These are phyloP conservation scores for Daldinia decipiens DNA, from an alignment of 495 filamentous ascomycete species.

Conservation along the genomic window DNA sequence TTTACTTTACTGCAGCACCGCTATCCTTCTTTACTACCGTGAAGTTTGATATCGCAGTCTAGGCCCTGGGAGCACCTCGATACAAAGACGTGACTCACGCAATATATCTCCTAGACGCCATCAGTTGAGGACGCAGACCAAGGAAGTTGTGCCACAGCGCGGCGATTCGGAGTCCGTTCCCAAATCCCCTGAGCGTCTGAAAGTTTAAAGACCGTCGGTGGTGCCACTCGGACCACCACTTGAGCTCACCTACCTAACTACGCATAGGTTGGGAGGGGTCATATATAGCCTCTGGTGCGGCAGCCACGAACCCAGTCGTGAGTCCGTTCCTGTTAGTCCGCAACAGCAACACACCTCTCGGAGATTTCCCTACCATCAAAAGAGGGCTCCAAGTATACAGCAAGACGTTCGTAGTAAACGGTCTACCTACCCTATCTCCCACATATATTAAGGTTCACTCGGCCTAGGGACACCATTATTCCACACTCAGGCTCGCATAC, in stretches of 20 bases:
- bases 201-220: conserved; percentile 22
- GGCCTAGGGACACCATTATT: conserved; percentile 1
- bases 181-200: conserved; percentile 20
- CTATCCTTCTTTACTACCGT: neutral
- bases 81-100: neutral
- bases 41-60: neutral
- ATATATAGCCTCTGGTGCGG: conserved; percentile 19
- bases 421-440: conserved; percentile 11
- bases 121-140: neutral
- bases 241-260: neutral
- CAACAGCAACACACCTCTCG: conserved; percentile 19
- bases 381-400: conserved; percentile 4
- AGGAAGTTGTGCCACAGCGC: neutral
- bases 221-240: conserved; percentile 19
- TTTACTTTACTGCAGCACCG: neutral
- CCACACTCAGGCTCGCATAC: conserved; percentile 8
- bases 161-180: conserved; percentile 34
- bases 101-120: neutral
- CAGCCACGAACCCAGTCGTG: conserved; percentile 41
- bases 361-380: conserved; percentile 7
- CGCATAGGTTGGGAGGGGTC: conserved; percentile 5
- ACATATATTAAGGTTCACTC: conserved; percentile 34
- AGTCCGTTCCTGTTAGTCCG: conserved; percentile 3
- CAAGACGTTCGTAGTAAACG: neutral
- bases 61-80: neutral